A percentile compares a stretch with the other conserved stretches of the same genome.
Conservation (phyloP, 2,329 filamentous ascomycete species). For the Phaeosphaeriaceae sp. region DNA sequence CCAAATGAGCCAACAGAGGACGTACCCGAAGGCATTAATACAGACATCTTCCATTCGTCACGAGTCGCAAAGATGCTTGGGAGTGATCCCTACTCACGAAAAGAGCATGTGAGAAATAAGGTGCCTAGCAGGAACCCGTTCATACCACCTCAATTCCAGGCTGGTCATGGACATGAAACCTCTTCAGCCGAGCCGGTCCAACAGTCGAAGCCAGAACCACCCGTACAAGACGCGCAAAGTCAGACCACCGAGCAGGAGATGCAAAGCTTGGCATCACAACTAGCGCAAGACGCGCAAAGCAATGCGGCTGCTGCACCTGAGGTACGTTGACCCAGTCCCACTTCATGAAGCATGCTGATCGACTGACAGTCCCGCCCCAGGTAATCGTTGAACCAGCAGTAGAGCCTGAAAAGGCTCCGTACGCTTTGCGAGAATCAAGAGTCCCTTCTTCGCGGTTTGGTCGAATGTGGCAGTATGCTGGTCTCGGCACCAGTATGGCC, state of each 20-base stretch:
- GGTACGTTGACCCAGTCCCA: constrained; percentile 22
- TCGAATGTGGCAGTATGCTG: constrained; percentile 92
- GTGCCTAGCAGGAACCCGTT: constrained; percentile 37
- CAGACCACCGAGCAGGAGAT: constrained; percentile 46
- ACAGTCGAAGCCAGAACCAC: constrained; percentile 15
- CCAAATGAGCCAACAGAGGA: constrained; percentile 49
- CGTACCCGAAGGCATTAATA: constrained; percentile 65
- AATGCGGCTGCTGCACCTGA: constrained; percentile 33
- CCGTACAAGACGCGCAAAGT: constrained; percentile 11
- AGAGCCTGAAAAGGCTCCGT: constrained; percentile 51
- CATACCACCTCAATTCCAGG: constrained; percentile 32
- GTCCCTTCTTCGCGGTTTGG: constrained; percentile 89
- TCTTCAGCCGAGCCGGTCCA: constrained; percentile 21
- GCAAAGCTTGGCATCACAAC: constrained; percentile 55
- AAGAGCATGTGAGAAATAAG: constrained; percentile 42
- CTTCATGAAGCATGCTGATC: constrained; percentile 47
- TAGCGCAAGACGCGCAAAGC: constrained; percentile 52
- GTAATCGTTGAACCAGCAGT: constrained; percentile 33
- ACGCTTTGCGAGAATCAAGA: constrained; percentile 84
- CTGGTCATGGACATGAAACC: constrained; percentile 24
- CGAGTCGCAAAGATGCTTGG: constrained; percentile 64
- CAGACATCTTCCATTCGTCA: constrained; percentile 67
- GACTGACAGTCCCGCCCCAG: constrained; percentile 54
- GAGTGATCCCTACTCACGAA: constrained; percentile 49
- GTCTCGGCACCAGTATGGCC: constrained; percentile 92